Evolutionary conservation across 345 rosid genomes (phyloP), one percentile per base, ranked within the genome.

Genomic region (Hibiscus syriacus): DNA sequence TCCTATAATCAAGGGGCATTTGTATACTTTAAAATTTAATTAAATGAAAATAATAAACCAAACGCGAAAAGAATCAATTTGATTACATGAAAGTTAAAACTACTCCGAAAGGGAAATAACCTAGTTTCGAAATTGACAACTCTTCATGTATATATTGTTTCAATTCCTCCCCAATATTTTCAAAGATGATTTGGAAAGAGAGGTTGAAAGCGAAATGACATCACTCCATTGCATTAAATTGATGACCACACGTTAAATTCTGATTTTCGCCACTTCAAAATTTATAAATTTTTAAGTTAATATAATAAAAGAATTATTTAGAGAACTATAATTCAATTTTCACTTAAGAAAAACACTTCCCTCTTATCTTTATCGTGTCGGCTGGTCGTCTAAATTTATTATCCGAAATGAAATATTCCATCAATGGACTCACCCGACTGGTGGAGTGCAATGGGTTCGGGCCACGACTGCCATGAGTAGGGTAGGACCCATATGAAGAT

Each of bases 401-500:
- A 52, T 14, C 41, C 23, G 4, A 32, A 11, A 60, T 36, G 48
- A 8, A 58, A 36, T n/a, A 46, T 46, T 19, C 46, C n/a, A 36
- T 59, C 7, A 59, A 32, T 34, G 25, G 54, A 49, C 54, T 58
- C 13, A 72, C 70, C 57, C 57, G 3, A 52, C 4, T 11, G 56
- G 13, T 57, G n/a, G 26, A 32, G 22, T n/a, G 25, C 3, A 34
- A 7, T 2, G 6, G 43, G 25, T 5, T 29, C 5, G 20, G 26
- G 10, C 11, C 59, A 49, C 4, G 55, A 19, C 4, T 19, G 8
- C 5, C 26, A 30, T 22, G 48, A 34, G 14, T 63, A 6, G 8
- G 26, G 13, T 55, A 23, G 46, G 76, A 66, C 50, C 80, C 77
- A 75, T 59, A 25, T 4, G 67, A 59, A 73, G 68, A 73, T 68